Evolutionary conservation across 2,329 filamentous ascomycete genomes (phyloP).

Genomic region (Cercospora sp.): DNA sequence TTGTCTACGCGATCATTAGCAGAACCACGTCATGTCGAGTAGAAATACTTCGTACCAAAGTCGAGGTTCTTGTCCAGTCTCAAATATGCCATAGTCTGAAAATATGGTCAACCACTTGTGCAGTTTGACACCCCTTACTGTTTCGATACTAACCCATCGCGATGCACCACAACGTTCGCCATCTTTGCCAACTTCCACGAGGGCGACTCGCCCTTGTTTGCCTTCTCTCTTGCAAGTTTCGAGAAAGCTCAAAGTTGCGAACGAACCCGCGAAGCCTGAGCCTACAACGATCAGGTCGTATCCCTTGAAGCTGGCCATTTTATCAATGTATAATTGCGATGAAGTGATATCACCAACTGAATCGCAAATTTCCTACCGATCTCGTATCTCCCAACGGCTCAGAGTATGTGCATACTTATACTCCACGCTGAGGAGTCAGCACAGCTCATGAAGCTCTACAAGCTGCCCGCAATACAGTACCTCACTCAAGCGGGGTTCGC

Average conservation of each 20-base stretch:
- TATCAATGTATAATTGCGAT: not conserved
- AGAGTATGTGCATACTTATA: not conserved
- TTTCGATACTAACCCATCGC: constrained; percentile 35
- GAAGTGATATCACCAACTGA: not conserved
- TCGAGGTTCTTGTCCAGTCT: constrained; percentile 43
- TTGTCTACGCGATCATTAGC: constrained; percentile 28
- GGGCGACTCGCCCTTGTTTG: constrained; percentile 42
- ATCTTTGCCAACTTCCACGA: constrained; percentile 44
- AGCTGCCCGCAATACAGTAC: constrained; percentile 16
- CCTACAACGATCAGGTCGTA: constrained; percentile 46
- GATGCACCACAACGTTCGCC: constrained; percentile 45
- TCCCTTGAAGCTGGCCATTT: constrained; percentile 34
- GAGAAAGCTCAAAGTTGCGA: constrained; percentile 46
- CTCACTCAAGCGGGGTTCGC: constrained; percentile 20
- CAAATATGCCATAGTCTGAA: constrained; percentile 44
- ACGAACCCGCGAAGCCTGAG: constrained; percentile 45
- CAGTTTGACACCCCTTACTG: not conserved
- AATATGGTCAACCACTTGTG: not conserved
- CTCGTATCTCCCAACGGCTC: not conserved
- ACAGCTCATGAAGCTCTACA: constrained; percentile 5
- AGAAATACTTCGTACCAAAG: constrained; percentile 29
- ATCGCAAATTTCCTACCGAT: not conserved
- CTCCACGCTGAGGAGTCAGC: not conserved
- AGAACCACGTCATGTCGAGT: not conserved
- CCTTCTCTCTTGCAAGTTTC: constrained; percentile 41